Conservation (phyloP, 1,284 basidiomycete species). For the Ganoderma leucocontextum region DNA sequence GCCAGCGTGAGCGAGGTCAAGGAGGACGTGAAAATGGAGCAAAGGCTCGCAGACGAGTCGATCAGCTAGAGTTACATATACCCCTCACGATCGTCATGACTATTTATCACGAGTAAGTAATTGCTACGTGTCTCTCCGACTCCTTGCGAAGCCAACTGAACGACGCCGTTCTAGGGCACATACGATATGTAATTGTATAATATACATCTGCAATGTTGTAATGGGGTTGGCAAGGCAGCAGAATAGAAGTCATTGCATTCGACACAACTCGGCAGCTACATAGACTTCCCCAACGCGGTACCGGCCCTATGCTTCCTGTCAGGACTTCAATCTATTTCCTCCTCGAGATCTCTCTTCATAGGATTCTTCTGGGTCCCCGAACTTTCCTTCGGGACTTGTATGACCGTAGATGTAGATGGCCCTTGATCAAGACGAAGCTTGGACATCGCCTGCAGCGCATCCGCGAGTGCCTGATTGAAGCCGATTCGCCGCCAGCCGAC, state of each 20-base stretch:
- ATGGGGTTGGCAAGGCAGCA: constrained; percentile 3
- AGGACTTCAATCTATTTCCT: background rate
- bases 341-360: constrained; percentile 2
- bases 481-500: constrained; percentile 29
- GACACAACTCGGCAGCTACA: background rate
- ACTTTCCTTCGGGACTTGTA: constrained; percentile 1
- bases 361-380: background rate
- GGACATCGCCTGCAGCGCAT: constrained; percentile 2
- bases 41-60: constrained; percentile 17
- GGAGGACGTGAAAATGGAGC: constrained; percentile 52
- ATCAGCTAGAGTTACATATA: constrained; percentile 9
- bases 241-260: background rate
- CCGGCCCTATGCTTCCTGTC: background rate
- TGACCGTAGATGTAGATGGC: background rate
- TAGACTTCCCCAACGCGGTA: background rate
- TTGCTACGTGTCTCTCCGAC: background rate
- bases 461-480: constrained; percentile 25
- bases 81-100: constrained; percentile 21
- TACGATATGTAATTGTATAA: constrained; percentile 28
- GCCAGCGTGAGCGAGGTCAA: constrained; percentile 53
- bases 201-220: constrained; percentile 17
- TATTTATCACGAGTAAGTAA: constrained; percentile 5
- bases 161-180: constrained; percentile 3
- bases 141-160: background rate
- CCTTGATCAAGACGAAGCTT: background rate